phyloP scores from a whole-genome alignment of 805 yeast genomes.

The Barnettozyma vustinii region DNA sequence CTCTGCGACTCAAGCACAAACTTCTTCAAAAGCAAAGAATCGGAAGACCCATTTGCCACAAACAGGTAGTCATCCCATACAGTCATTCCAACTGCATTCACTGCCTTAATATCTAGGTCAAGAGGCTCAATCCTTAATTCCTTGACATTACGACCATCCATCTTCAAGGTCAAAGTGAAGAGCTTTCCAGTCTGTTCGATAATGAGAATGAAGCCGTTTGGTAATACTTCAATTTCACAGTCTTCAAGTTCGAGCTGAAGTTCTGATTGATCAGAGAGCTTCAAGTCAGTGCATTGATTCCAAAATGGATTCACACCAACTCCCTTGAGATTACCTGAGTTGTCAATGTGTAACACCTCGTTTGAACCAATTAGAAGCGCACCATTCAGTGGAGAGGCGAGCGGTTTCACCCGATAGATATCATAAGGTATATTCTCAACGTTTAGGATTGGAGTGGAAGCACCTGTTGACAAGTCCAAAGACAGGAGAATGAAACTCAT shows the following conservation, averaged over 20 bases:
- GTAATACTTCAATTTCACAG: constrained; percentile 33
- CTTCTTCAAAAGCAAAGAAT: constrained; percentile 41
- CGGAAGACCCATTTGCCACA: constrained; percentile 55
- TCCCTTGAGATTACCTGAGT: constrained; percentile 63
- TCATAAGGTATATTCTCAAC: constrained; percentile 71
- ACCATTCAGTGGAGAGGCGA: constrained; percentile 66
- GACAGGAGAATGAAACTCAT: constrained; percentile 58
- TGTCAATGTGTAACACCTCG: constrained; percentile 72
- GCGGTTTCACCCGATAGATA: constrained; percentile 55
- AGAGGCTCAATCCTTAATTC: constrained; percentile 16
- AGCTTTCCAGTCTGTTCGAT: constrained; percentile 30
- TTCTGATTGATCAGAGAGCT: constrained; percentile 41
- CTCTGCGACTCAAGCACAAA: background rate
- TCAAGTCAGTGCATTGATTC: constrained; percentile 33
- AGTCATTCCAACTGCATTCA: constrained; percentile 18
- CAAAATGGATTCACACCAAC: constrained; percentile 57
- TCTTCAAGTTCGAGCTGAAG: constrained; percentile 54
- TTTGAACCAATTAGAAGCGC: constrained; percentile 67
- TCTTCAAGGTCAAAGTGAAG: constrained; percentile 24
- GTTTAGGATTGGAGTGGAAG: constrained; percentile 64
- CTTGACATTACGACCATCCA: constrained; percentile 35
- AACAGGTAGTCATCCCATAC: constrained; percentile 41
- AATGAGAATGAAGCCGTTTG: constrained; percentile 31
- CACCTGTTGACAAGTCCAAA: constrained; percentile 45
- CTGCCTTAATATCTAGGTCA: constrained; percentile 31